Evolutionary conservation across 495 filamentous ascomycete genomes (phyloP).

Genomic region (Aspergillus affinis): DNA sequence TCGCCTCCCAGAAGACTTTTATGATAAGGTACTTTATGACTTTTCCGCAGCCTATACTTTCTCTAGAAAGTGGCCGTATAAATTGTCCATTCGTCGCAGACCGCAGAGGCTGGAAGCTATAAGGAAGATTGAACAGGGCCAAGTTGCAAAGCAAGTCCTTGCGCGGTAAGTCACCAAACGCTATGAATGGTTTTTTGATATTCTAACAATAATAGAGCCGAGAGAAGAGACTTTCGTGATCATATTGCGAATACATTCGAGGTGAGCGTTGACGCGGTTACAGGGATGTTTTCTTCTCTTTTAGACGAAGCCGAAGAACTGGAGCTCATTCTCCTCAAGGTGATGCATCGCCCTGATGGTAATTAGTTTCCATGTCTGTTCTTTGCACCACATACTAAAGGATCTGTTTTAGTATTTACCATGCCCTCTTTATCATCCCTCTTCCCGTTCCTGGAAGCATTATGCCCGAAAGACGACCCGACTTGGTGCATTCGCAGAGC

Average conservation of each 20-base stretch:
- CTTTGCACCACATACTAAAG: not conserved
- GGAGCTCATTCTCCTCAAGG: not conserved
- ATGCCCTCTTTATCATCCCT: not conserved
- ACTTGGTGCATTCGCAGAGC: not conserved
- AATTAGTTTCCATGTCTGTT: not conserved
- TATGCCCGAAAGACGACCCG: not conserved
- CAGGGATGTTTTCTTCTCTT: not conserved
- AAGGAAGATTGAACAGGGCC: too few species aligned
- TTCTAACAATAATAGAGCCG: not conserved
- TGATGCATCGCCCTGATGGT: not conserved
- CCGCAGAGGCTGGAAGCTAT: too few species aligned
- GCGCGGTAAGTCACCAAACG: too few species aligned
- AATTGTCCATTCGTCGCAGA: too few species aligned
- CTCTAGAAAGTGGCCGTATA: too few species aligned
- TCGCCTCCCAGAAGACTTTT: too few species aligned
- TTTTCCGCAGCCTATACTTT: too few species aligned
- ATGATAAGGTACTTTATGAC: too few species aligned
- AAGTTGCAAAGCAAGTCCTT: too few species aligned
- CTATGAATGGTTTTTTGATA: too few species aligned
- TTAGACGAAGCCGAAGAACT: not conserved
- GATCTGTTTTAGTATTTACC: not conserved
- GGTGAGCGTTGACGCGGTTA: not conserved
- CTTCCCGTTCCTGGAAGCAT: not conserved
- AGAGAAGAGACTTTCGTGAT: not conserved
- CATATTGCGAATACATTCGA: not conserved